Conservation (phyloP, 306 rosid species). For the Pterocarpus santalinus region DNA sequence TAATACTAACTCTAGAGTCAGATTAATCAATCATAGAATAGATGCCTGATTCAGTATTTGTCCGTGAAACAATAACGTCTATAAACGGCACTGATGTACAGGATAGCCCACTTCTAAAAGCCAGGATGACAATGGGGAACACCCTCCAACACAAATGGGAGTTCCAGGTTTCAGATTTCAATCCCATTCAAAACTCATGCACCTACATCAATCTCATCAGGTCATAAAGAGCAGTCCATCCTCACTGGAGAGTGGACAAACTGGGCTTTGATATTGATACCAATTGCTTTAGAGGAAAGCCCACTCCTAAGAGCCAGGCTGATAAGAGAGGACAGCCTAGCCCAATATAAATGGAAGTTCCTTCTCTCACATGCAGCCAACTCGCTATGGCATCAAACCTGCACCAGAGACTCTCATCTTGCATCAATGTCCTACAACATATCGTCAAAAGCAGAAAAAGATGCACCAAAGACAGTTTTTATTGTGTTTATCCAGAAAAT, state of each 20-base stretch:
- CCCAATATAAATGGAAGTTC: not conserved
- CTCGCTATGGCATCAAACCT: not conserved
- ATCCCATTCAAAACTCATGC: not conserved
- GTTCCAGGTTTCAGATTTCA: not conserved
- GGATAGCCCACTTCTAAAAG: conserved; percentile 21
- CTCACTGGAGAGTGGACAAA: not conserved
- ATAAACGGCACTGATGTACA: not conserved
- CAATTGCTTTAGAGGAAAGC: not conserved
- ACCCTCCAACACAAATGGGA: not conserved
- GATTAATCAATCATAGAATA: conserved; percentile 13
- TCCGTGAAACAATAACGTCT: not conserved
- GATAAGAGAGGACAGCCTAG: conserved; percentile 2
- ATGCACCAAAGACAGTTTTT: conserved; percentile 29
- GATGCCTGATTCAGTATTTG: no score
- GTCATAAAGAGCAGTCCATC: conserved; percentile 11
- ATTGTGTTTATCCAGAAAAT: not conserved
- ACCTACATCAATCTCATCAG: conserved; percentile 23
- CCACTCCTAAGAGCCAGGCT: not conserved
- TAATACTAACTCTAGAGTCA: not conserved
- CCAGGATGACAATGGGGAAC: not conserved
- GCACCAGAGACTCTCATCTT: conserved; percentile 3
- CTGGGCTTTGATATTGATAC: not conserved
- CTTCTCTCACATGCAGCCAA: conserved; percentile 6
- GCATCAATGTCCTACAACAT: not conserved
- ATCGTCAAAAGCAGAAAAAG: not conserved